These are phyloP conservation scores for Pichia insulana DNA, from an alignment of 805 yeast genomes.

Conservation along the genomic window DNA sequence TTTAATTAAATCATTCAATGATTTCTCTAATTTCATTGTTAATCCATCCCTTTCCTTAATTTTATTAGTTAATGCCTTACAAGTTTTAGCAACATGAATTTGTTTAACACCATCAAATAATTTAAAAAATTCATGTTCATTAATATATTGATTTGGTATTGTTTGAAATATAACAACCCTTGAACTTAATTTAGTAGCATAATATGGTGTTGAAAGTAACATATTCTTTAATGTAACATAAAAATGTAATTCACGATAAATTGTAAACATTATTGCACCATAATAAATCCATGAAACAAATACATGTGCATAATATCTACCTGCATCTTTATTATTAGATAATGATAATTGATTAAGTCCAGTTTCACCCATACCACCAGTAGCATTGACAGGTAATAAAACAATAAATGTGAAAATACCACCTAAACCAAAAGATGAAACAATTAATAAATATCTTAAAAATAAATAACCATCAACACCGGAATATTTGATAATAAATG, in stretches of 20 bases:
- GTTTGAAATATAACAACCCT: conserved; percentile 80
- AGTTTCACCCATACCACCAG: conserved; percentile 46
- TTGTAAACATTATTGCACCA: conserved; percentile 56
- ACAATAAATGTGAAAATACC: conserved; percentile 57
- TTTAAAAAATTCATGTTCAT: conserved; percentile 63
- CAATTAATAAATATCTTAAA: conserved; percentile 60
- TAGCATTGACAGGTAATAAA: conserved; percentile 77
- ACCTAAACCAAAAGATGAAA: conserved; percentile 44
- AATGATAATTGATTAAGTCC: conserved; percentile 77
- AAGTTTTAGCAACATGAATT: conserved; percentile 71
- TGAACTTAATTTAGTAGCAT: conserved; percentile 64
- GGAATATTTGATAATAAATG: conserved; percentile 73
- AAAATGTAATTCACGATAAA: conserved; percentile 76
- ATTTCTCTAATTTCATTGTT: conserved; percentile 56
- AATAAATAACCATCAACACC: conserved; percentile 95
- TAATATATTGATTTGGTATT: conserved; percentile 66
- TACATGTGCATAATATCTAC: conserved; percentile 80
- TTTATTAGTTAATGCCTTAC: conserved; percentile 42
- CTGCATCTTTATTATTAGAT: conserved; percentile 53
- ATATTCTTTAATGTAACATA: conserved; percentile 72
- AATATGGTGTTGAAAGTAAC: conserved; percentile 70
- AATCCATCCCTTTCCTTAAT: conserved; percentile 52
- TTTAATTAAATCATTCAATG: conserved; percentile 49
- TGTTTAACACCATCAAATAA: conserved; percentile 75
- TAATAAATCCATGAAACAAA: conserved; percentile 74